A percentile compares a stretch with the other conserved stretches of the same genome.
Evolutionary conservation across 2,329 filamentous ascomycete species (phyloP).

Genomic region (Aspergillus candidus): DNA sequence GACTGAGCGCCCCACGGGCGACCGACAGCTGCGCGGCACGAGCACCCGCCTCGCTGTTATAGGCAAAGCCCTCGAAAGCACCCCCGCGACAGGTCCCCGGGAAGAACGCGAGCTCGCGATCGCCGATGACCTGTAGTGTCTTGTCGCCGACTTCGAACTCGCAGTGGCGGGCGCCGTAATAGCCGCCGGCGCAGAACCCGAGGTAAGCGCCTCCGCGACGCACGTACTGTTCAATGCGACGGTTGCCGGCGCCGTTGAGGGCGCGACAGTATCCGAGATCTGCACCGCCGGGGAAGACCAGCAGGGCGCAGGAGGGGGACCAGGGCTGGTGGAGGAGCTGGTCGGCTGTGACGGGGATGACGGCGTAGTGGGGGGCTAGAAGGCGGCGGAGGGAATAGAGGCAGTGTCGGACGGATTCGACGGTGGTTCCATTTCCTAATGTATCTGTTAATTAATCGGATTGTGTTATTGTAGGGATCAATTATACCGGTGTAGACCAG

Average conservation of each 20-base stretch:
- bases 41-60: conserved; percentile 80
- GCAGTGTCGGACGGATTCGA: conserved; percentile 84
- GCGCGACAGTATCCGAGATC: conserved; percentile 85
- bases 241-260: conserved; percentile 82
- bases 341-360: conserved; percentile 73
- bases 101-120: conserved; percentile 80
- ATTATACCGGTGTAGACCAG: conserved; percentile 79
- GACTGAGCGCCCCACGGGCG: conserved; percentile 52
- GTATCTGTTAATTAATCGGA: background rate
- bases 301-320: conserved; percentile 75
- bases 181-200: conserved; percentile 89
- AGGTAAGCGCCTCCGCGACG: conserved; percentile 79
- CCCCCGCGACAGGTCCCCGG: conserved; percentile 79
- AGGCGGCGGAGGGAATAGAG: conserved; percentile 79
- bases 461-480: conserved; percentile 4
- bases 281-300: conserved; percentile 91
- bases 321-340: conserved; percentile 87
- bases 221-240: conserved; percentile 76
- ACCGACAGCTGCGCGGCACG: conserved; percentile 64
- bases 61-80: conserved; percentile 84
- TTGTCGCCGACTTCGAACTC: conserved; percentile 88
- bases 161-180: conserved; percentile 74
- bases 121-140: conserved; percentile 75
- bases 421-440: conserved; percentile 73
- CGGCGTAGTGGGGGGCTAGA: conserved; percentile 84